These are phyloP conservation scores for Kwoniella sp. DNA, from an alignment of 768 basidiomycete genomes.

Conservation along the genomic window DNA sequence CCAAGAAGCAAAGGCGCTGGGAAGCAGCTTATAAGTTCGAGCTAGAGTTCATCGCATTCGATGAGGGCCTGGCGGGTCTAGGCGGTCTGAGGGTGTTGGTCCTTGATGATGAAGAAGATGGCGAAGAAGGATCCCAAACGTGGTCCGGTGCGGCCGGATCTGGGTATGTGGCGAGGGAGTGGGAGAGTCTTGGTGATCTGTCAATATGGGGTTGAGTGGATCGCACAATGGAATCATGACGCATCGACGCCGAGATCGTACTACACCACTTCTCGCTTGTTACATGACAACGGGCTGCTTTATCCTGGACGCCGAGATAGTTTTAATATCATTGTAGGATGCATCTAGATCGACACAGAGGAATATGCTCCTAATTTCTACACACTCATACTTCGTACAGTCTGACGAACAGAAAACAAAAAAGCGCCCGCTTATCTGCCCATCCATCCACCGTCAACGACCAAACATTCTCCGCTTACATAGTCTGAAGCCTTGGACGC, in stretches of 20 bases:
- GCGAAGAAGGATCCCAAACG: background rate
- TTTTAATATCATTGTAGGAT: too few relatives aligned
- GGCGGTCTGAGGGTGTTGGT: conserved; percentile 42
- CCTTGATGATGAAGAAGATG: conserved; percentile 20
- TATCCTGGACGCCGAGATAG: too few relatives aligned
- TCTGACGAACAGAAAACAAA: too few relatives aligned
- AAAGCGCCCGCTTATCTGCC: conserved; percentile 29
- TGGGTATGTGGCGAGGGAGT: conserved; percentile 32
- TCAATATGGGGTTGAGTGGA: conserved; percentile 15
- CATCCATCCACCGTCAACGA: conserved; percentile 72
- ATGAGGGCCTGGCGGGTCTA: conserved; percentile 35
- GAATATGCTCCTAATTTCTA: background rate
- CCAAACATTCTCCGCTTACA: conserved; percentile 70
- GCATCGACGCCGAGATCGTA: too few relatives aligned
- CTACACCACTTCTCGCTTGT: too few relatives aligned
- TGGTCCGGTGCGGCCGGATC: too few relatives aligned
- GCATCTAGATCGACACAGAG: too few relatives aligned
- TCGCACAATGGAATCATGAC: too few relatives aligned
- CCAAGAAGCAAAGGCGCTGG: conserved; percentile 31
- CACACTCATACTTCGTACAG: too few relatives aligned
- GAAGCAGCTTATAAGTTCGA: conserved; percentile 30
- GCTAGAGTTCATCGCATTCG: conserved; percentile 34
- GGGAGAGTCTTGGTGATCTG: conserved; percentile 43
- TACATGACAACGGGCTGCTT: too few relatives aligned
- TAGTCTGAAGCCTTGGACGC: conserved; percentile 72